Evolutionary conservation across 352 stramenopile genomes (phyloP).

Genomic region (Pythium monospermum): DNA sequence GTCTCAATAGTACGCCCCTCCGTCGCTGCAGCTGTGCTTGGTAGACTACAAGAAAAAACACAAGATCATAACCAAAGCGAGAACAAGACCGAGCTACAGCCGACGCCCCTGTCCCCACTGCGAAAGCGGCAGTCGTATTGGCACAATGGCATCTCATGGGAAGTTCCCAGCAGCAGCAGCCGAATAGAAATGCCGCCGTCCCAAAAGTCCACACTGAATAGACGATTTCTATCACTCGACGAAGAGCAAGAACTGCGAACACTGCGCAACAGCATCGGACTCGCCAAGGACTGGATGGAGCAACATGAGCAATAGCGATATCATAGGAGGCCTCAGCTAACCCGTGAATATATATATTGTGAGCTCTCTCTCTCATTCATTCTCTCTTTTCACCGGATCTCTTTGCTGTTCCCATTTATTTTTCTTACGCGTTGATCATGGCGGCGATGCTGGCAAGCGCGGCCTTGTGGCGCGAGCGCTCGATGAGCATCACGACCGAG

Average conservation of each 20-base stretch:
- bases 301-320: constrained; percentile 4
- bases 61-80: too few relatives aligned
- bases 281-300: constrained; percentile 69
- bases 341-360: constrained; percentile 15
- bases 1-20: too few relatives aligned
- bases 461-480: constrained; percentile 78
- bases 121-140: constrained; percentile 42
- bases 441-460: constrained; percentile 63
- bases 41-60: neutral
- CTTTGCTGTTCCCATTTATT: too few relatives aligned
- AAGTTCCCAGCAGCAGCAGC: constrained; percentile 4
- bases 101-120: constrained; percentile 42
- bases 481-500: constrained; percentile 74
- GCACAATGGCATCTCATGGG: constrained; percentile 49
- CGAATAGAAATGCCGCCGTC: neutral
- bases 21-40: neutral
- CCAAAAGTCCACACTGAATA: constrained; percentile 1
- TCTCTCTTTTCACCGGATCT: too few relatives aligned
- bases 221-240: constrained; percentile 51
- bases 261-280: constrained; percentile 53
- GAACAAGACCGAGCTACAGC: neutral
- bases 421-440: constrained; percentile 79
- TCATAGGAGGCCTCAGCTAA: constrained; percentile 1
- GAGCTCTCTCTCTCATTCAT: neutral
- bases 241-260: constrained; percentile 47